phyloP scores from a whole-genome alignment of 176 grass and related monocot genomes.

The Avena eriantha region DNA sequence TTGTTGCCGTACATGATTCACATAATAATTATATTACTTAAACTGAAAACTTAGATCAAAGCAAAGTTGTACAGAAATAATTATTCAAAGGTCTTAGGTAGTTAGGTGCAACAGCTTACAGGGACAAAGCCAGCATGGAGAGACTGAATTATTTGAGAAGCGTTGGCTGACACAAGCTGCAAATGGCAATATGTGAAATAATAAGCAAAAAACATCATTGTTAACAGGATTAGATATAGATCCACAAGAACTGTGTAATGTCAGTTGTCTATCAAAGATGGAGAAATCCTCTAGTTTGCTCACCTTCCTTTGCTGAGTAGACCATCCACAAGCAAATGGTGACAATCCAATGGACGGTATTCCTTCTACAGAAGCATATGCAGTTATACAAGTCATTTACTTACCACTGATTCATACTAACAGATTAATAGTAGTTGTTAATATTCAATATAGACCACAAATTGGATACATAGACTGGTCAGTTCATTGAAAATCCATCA shows the following conservation, averaged over 20 bases:
- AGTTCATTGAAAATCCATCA: conserved; percentile 8
- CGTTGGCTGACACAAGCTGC: conserved; percentile 75
- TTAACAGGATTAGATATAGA: conserved; percentile 21
- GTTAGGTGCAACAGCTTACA: conserved; percentile 54
- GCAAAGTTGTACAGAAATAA: conserved; percentile 10
- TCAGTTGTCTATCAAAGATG: conserved; percentile 14
- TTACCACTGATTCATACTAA: not conserved
- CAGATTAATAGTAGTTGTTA: conserved; percentile 29
- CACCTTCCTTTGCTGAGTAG: conserved; percentile 82
- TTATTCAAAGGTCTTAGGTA: conserved; percentile 6
- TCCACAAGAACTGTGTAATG: conserved; percentile 22
- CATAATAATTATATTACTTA: conserved; percentile 31
- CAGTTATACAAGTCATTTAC: not conserved
- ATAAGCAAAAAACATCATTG: conserved; percentile 5
- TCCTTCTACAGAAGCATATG: conserved; percentile 74
- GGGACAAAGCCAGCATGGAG: conserved; percentile 87
- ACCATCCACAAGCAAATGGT: conserved; percentile 98
- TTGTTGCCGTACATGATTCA: not conserved
- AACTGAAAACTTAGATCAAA: not conserved
- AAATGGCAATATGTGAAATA: conserved; percentile 44
- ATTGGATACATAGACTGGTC: conserved; percentile 1
- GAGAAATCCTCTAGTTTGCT: conserved; percentile 40
- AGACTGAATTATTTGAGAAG: conserved; percentile 74
- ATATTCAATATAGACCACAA: conserved; percentile 29
- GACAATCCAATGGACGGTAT: conserved; percentile 96